A percentile compares a stretch with the other conserved stretches of the same genome.
Conservation (phyloP, 2,329 filamentous ascomycete species). For the Zymoseptoria passerinii region DNA sequence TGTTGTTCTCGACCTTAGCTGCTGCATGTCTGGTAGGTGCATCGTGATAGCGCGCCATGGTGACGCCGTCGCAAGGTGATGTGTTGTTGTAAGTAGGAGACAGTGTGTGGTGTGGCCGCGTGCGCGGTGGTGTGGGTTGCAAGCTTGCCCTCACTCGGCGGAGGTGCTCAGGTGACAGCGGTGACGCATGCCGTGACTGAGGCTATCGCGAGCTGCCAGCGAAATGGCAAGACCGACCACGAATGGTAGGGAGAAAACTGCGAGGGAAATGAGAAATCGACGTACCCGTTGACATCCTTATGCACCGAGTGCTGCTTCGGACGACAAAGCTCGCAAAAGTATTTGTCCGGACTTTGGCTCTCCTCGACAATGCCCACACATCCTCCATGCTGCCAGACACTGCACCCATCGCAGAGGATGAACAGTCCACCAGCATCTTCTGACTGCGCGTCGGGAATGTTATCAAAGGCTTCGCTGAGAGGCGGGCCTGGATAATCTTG, state of each 20-base stretch:
- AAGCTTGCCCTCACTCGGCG: slow-evolving; percentile 1
- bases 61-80: background rate
- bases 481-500: slow-evolving; percentile 87
- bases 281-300: slow-evolving; percentile 77
- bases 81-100: background rate
- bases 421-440: slow-evolving; percentile 92
- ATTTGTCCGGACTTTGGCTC: slow-evolving; percentile 85
- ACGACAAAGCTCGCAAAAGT: slow-evolving; percentile 93
- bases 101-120: background rate
- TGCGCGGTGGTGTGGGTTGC: slow-evolving; percentile 1
- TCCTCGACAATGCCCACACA: slow-evolving; percentile 97
- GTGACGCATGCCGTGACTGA: background rate
- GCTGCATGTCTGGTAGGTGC: slow-evolving; percentile 17
- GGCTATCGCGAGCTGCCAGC: background rate
- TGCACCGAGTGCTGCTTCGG: slow-evolving; percentile 84
- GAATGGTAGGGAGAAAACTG: background rate
- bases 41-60: slow-evolving; percentile 24
- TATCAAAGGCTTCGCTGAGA: slow-evolving; percentile 43
- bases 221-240: background rate
- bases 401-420: slow-evolving; percentile 95
- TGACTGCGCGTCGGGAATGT: slow-evolving; percentile 49
- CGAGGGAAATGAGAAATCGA: background rate
- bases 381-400: slow-evolving; percentile 97
- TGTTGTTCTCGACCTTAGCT: slow-evolving; percentile 31
- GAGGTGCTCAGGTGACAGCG: slow-evolving; percentile 1